A percentile compares a stretch with the other conserved stretches of the same genome.
Evolutionary conservation across 805 yeast species (phyloP).

Genomic region (Kodamaea kakaduensis): DNA sequence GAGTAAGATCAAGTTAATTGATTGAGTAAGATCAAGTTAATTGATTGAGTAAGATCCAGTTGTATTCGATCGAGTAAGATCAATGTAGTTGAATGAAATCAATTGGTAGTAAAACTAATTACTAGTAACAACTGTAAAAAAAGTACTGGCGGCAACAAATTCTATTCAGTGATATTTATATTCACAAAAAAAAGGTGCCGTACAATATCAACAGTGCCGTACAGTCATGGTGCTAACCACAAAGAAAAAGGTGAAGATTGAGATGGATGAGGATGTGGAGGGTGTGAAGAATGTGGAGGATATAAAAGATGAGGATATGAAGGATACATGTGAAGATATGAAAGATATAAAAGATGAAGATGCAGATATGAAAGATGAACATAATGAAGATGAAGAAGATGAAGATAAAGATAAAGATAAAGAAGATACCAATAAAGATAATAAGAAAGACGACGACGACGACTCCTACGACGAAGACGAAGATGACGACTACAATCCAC

Average conservation of each 20-base stretch:
- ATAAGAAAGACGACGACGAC: conserved; percentile 33
- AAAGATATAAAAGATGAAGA: conserved; percentile 7
- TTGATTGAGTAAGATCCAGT: too few relatives aligned
- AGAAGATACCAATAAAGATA: conserved; percentile 3
- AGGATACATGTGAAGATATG: too few relatives aligned
- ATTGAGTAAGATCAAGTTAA: too few relatives aligned
- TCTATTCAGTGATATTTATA: too few relatives aligned
- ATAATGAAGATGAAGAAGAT: neutral
- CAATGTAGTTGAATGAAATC: too few relatives aligned
- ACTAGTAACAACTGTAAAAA: too few relatives aligned
- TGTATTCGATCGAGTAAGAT: too few relatives aligned
- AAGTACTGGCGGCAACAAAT: too few relatives aligned
- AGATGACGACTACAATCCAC: conserved; percentile 33
- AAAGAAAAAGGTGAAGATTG: neutral
- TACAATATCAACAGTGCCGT: conserved; percentile 1
- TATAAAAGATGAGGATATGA: conserved; percentile 1
- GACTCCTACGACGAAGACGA: conserved; percentile 34
- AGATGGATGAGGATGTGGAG: too few relatives aligned
- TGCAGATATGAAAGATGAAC: too few relatives aligned
- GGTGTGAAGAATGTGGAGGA: conserved; percentile 5
- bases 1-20: too few relatives aligned
- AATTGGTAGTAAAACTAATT: too few relatives aligned
- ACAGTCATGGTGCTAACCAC: neutral
- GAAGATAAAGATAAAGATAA: neutral
- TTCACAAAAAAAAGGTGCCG: conserved; percentile 2